A percentile compares a stretch with the other conserved stretches of the same genome.
These are phyloP conservation scores for Plasmodium sp. DNA, from an alignment of 169 alveolate genomes.

Conservation along the genomic window DNA sequence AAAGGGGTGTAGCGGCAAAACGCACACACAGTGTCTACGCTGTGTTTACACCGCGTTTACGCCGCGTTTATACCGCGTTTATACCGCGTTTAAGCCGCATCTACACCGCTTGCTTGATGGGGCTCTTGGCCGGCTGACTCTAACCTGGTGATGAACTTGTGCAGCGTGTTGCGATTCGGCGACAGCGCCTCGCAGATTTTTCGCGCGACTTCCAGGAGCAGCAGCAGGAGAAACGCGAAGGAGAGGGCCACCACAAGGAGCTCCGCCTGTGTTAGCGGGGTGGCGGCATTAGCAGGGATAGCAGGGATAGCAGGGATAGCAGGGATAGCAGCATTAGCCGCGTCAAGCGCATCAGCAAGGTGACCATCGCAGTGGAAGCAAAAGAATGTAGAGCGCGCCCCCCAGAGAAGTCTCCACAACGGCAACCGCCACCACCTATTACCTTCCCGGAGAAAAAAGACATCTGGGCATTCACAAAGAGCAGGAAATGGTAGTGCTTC, in stretches of 20 bases:
- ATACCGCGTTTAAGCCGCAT: background rate
- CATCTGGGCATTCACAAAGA: slow-evolving; percentile 4
- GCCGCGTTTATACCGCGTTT: background rate
- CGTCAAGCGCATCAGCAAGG: background rate
- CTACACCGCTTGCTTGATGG: background rate
- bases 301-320: background rate
- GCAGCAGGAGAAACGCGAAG: background rate
- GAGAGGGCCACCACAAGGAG: slow-evolving; percentile 13
- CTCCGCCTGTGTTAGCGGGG: background rate
- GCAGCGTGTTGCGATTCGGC: background rate
- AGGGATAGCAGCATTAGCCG: background rate
- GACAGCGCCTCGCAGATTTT: background rate
- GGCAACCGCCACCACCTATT: background rate
- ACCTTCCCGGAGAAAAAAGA: slow-evolving; percentile 4
- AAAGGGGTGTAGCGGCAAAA: background rate
- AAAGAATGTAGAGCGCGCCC: background rate
- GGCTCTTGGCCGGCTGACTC: background rate
- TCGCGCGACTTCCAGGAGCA: slow-evolving; percentile 10
- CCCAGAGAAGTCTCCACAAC: background rate
- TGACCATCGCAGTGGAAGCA: background rate
- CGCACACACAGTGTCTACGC: background rate
- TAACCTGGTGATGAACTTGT: slow-evolving; percentile 19
- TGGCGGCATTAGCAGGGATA: background rate
- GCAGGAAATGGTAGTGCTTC: slow-evolving; percentile 56
- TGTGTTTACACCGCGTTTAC: background rate